phyloP scores from a whole-genome alignment of 2,329 filamentous ascomycete species.

The Neopestalotiopsis rosae region DNA sequence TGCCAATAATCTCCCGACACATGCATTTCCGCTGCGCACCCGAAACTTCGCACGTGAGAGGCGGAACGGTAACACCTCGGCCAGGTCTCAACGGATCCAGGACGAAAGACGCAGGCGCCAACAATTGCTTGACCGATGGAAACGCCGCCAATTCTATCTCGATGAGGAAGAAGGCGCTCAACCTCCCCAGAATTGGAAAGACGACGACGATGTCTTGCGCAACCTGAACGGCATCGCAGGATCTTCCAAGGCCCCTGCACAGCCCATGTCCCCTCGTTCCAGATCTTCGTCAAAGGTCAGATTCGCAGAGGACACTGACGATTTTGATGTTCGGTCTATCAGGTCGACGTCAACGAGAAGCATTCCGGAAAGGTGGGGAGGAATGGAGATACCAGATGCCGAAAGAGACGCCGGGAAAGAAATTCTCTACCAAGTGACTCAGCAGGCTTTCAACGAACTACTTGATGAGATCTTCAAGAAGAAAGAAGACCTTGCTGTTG shows the following conservation, averaged over 20 bases:
- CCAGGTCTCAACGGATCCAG: constrained; percentile 40
- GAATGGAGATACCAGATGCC: constrained; percentile 78
- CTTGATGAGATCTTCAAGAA: constrained; percentile 84
- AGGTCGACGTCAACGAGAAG: constrained; percentile 75
- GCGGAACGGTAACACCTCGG: constrained; percentile 31
- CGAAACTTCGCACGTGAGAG: constrained; percentile 16
- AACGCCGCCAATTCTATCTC: constrained; percentile 78
- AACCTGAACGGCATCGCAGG: constrained; percentile 44
- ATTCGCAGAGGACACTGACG: constrained; percentile 74
- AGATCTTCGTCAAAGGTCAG: constrained; percentile 81
- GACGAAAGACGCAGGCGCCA: constrained; percentile 45
- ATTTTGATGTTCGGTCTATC: constrained; percentile 60
- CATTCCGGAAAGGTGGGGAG: constrained; percentile 76
- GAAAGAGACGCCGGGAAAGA: constrained; percentile 87
- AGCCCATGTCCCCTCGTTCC: constrained; percentile 57
- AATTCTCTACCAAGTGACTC: constrained; percentile 87
- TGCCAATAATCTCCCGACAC: neutral
- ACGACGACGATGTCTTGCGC: constrained; percentile 61
- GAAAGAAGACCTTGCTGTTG: constrained; percentile 77
- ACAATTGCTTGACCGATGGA: constrained; percentile 74
- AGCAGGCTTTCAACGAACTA: constrained; percentile 92
- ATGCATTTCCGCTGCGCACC: neutral
- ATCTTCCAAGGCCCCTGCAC: constrained; percentile 48
- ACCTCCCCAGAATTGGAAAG: constrained; percentile 68
- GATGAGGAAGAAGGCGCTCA: constrained; percentile 81